Percentiles rank a stretch among this genome's conserved stretches.
These are phyloP conservation scores for Candida frijolesensis DNA, from an alignment of 1,139 yeast genomes.

Conservation along the genomic window DNA sequence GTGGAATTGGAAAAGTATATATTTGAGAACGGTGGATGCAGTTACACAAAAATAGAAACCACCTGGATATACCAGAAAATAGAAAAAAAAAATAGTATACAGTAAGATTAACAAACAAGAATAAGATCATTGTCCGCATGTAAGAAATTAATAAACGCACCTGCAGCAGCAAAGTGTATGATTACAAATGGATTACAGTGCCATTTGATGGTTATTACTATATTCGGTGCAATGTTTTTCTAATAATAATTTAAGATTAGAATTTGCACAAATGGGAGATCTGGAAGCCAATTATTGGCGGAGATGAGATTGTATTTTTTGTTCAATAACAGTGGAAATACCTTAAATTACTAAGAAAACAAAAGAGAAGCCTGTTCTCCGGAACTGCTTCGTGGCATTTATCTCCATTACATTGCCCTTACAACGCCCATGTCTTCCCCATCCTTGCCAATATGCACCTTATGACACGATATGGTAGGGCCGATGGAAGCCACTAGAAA, in stretches of 20 bases:
- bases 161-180: neutral
- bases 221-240: neutral
- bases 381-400: too few relatives aligned
- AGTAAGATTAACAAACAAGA: neutral
- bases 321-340: neutral
- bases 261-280: neutral
- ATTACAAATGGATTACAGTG: conserved; percentile 1
- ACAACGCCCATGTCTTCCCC: neutral
- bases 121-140: neutral
- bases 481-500: neutral
- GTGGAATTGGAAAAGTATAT: conserved; percentile 2
- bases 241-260: neutral
- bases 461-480: neutral
- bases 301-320: neutral
- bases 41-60: neutral
- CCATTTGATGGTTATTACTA: neutral
- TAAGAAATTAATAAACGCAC: neutral
- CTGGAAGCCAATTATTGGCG: neutral
- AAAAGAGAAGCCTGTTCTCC: too few relatives aligned
- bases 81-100: neutral
- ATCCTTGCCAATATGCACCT: neutral
- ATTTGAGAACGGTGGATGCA: neutral
- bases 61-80: conserved; percentile 2
- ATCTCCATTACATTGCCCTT: too few relatives aligned
- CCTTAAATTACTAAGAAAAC: neutral